phyloP scores from a whole-genome alignment of 768 basidiomycete species.

The Pholiota molesta region DNA sequence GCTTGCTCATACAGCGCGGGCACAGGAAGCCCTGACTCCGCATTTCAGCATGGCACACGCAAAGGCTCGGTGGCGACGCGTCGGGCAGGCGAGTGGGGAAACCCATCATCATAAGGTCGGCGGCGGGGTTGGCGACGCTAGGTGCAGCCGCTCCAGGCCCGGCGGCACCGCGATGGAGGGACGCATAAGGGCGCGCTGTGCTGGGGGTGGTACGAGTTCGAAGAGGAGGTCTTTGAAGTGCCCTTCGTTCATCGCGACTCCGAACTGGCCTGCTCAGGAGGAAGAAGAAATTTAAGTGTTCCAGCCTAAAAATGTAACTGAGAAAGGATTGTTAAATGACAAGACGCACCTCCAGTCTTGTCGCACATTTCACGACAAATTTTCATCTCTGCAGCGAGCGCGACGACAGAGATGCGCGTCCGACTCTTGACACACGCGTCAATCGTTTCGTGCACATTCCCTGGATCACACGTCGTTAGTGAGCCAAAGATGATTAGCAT shows the following conservation, averaged over 20 bases:
- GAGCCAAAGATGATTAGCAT: constrained; percentile 94
- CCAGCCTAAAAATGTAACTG: background rate
- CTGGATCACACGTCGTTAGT: constrained; percentile 94
- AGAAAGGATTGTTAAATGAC: background rate
- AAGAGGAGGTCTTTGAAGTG: constrained; percentile 96
- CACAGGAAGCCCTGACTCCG: constrained; percentile 94
- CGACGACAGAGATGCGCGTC: constrained; percentile 91
- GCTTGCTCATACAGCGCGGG: constrained; percentile 88
- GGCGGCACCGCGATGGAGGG: constrained; percentile 27
- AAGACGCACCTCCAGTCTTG: constrained; percentile 83
- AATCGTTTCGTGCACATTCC: constrained; percentile 95
- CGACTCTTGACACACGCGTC: constrained; percentile 80
- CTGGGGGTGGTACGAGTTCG: constrained; percentile 94
- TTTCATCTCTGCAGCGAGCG: constrained; percentile 97
- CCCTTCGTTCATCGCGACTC: constrained; percentile 97
- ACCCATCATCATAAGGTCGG: constrained; percentile 99
- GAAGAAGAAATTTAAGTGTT: constrained; percentile 1
- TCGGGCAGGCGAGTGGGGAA: constrained; percentile 93
- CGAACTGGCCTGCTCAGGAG: constrained; percentile 69
- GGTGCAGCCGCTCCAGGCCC: constrained; percentile 34
- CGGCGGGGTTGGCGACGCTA: constrained; percentile 56
- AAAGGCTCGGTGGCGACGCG: constrained; percentile 79
- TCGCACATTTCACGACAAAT: constrained; percentile 92
- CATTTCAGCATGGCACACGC: constrained; percentile 92
- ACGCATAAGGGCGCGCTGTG: constrained; percentile 60